Conservation (phyloP, 768 basidiomycete genomes). For the Termitomyces sp. region DNA sequence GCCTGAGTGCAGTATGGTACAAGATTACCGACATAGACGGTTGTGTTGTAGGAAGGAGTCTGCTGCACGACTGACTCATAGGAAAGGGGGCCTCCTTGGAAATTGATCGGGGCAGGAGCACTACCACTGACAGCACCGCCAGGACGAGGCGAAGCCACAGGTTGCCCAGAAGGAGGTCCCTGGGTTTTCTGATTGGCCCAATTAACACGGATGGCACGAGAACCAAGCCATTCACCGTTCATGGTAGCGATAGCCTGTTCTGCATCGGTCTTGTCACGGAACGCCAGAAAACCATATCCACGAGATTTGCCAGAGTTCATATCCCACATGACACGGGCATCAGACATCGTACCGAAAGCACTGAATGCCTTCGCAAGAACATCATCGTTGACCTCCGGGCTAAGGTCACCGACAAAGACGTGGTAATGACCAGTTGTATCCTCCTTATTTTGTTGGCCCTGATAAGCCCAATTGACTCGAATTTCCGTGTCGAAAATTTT, state of each 20-base stretch:
- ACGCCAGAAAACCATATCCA: slow-evolving; percentile 97
- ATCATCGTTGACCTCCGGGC: slow-evolving; percentile 97
- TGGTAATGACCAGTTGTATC: slow-evolving; percentile 97
- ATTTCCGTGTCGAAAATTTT: slow-evolving; percentile 99
- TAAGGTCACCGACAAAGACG: slow-evolving; percentile 99
- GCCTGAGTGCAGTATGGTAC: slow-evolving; percentile 97
- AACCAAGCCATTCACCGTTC: slow-evolving; percentile 99
- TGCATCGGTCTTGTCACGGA: slow-evolving; percentile 98
- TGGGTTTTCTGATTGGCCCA: slow-evolving; percentile 99
- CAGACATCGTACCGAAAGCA: slow-evolving; percentile 94
- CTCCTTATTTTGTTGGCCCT: slow-evolving; percentile 97
- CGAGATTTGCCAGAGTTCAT: slow-evolving; percentile 99
- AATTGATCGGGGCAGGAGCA: slow-evolving; percentile 87
- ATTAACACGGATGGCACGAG: slow-evolving; percentile 97
- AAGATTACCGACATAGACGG: slow-evolving; percentile 98
- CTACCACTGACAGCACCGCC: slow-evolving; percentile 39
- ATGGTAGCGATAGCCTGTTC: slow-evolving; percentile 99
- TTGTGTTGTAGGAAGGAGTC: slow-evolving; percentile 90
- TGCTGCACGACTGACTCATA: slow-evolving; percentile 94
- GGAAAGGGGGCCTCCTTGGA: slow-evolving; percentile 81
- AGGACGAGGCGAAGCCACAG: slow-evolving; percentile 34
- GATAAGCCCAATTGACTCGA: slow-evolving; percentile 99
- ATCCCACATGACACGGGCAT: slow-evolving; percentile 99
- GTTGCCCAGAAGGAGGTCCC: slow-evolving; percentile 34
- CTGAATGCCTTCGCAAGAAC: slow-evolving; percentile 95